phyloP scores from a whole-genome alignment of 176 grass and related monocot genomes.

The Hsuehochloa calcarea region DNA sequence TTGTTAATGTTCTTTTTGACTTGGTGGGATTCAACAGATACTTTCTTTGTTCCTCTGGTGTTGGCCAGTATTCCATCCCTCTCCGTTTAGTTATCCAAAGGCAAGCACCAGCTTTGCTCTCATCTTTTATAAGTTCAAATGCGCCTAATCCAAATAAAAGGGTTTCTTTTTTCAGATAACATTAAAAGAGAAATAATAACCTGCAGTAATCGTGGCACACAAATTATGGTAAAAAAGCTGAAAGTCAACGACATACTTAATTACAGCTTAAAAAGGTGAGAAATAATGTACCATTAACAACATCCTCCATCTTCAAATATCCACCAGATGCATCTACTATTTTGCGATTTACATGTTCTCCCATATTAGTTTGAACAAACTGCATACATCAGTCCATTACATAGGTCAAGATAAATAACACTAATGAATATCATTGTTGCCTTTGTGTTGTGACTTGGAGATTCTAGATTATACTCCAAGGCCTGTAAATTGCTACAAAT shows the following conservation, averaged over 20 bases:
- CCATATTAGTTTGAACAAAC: constrained; percentile 85
- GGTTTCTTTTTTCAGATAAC: neutral
- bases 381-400: constrained; percentile 47
- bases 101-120: constrained; percentile 93
- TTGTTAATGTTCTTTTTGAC: constrained; percentile 56
- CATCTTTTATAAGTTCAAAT: constrained; percentile 91
- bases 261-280: neutral
- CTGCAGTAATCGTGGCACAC: neutral
- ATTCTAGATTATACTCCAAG: neutral
- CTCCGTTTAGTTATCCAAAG: constrained; percentile 83
- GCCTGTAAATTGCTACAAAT: constrained; percentile 15
- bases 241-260: neutral
- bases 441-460: neutral
- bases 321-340: constrained; percentile 66
- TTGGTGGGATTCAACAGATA: constrained; percentile 50
- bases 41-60: constrained; percentile 59
- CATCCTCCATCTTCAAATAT: constrained; percentile 71
- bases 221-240: neutral
- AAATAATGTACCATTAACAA: constrained; percentile 68
- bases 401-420: constrained; percentile 2
- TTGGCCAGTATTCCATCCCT: constrained; percentile 93
- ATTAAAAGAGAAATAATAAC: constrained; percentile 15
- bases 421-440: neutral
- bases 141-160: constrained; percentile 47
- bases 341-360: constrained; percentile 42